Percentiles rank a stretch among this genome's conserved stretches.
These are phyloP conservation scores for Phanerochaete sordida DNA, from an alignment of 768 basidiomycete genomes.

Conservation along the genomic window DNA sequence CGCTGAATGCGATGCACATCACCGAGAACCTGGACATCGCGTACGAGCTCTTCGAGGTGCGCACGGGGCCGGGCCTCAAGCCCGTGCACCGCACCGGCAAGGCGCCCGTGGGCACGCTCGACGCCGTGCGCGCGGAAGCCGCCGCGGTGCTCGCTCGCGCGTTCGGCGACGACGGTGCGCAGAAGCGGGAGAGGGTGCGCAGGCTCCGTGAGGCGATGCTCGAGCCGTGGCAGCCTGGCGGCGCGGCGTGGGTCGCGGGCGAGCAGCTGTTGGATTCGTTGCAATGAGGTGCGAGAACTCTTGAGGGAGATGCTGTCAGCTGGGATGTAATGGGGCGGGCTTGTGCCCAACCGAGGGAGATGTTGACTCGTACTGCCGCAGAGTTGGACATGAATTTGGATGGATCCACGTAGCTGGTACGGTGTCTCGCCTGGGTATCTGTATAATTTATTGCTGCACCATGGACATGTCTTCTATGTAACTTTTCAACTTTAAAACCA, in stretches of 20 bases:
- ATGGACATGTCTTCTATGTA: no score
- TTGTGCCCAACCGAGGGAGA: no score
- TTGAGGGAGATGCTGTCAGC: background rate
- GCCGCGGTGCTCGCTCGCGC: constrained; percentile 11
- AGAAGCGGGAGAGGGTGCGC: constrained; percentile 12
- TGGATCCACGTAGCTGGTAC: no score
- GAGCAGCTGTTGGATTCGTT: background rate
- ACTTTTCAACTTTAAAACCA: no score
- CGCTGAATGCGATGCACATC: constrained; percentile 18
- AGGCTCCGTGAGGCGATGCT: background rate
- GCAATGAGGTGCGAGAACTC: background rate
- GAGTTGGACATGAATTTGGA: no score
- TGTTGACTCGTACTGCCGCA: no score
- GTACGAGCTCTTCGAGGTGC: constrained; percentile 26
- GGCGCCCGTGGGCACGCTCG: constrained; percentile 12
- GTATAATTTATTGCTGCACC: no score
- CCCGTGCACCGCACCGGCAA: constrained; percentile 14
- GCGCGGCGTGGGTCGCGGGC: background rate
- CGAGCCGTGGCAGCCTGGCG: constrained; percentile 6
- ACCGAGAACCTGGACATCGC: constrained; percentile 21
- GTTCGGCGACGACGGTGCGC: constrained; percentile 15
- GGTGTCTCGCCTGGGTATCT: no score
- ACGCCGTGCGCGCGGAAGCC: constrained; percentile 13
- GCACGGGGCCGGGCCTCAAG: constrained; percentile 10
- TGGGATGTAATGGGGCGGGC: no score